phyloP scores from a whole-genome alignment of 75 land plant species.

The Cupressus sempervirens region DNA sequence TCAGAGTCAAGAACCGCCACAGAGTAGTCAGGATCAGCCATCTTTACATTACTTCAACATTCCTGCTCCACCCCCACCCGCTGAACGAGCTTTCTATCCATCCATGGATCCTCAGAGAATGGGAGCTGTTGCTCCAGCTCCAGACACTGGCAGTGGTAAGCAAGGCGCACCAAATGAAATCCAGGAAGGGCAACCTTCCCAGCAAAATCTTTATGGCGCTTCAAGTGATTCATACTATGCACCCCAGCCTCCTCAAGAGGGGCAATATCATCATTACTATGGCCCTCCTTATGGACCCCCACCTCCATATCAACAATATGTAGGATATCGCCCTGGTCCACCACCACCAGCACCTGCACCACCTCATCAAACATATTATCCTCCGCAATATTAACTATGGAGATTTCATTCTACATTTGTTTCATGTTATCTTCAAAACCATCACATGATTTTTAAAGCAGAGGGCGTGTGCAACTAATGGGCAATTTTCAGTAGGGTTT shows the following conservation, averaged over 20 bases:
- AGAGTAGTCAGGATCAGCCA: constrained; percentile 40
- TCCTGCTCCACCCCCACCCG: constrained; percentile 61
- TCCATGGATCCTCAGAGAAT: constrained; percentile 99
- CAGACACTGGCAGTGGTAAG: constrained; percentile 32
- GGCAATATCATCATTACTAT: constrained; percentile 29
- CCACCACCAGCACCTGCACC: not conserved
- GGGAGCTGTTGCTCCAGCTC: constrained; percentile 75
- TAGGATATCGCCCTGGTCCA: constrained; percentile 16
- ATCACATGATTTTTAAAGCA: not conserved
- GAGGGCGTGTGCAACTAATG: not conserved
- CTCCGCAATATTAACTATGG: not conserved
- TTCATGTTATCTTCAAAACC: not conserved
- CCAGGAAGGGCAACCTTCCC: constrained; percentile 25
- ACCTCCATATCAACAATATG: constrained; percentile 32
- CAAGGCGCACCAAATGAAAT: constrained; percentile 30
- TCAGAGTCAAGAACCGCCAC: constrained; percentile 54
- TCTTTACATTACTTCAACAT: constrained; percentile 69
- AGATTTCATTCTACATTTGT: not conserved
- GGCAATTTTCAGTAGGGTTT: not conserved
- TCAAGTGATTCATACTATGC: constrained; percentile 17
- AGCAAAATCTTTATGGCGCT: constrained; percentile 14
- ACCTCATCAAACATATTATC: not conserved
- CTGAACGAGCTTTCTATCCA: constrained; percentile 78
- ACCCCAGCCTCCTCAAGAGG: constrained; percentile 28
- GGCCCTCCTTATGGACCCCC: constrained; percentile 47